A percentile compares a stretch with the other conserved stretches of the same genome.
These are phyloP conservation scores for Pelargonium citronellum DNA, from an alignment of 441 rosid species.

Conservation along the genomic window DNA sequence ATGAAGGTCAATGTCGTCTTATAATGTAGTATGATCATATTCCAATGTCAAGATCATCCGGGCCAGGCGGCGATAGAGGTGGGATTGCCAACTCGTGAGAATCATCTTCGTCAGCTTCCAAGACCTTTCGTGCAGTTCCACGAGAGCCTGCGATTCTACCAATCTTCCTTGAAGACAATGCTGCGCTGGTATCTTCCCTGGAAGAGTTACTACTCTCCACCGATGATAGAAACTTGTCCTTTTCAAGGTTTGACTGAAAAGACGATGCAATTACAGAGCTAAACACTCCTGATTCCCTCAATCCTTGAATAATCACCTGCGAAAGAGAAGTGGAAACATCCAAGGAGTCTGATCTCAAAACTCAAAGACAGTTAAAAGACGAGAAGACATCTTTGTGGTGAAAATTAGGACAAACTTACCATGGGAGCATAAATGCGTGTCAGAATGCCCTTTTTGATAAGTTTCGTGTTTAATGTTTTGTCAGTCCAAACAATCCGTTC, in stretches of 20 bases:
- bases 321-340: not conserved
- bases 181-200: not conserved
- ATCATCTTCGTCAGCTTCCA: constrained; percentile 12
- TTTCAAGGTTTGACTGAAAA: constrained; percentile 27
- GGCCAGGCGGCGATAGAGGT: constrained; percentile 24
- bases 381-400: not conserved
- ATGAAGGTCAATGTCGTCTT: no score
- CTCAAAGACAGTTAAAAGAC: not conserved
- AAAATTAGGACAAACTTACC: constrained; percentile 39
- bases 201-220: constrained; percentile 32
- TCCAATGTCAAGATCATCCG: constrained; percentile 2
- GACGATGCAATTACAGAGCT: constrained; percentile 50
- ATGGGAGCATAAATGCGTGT: constrained; percentile 70
- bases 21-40: not conserved
- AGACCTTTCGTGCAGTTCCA: constrained; percentile 17
- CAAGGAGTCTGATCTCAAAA: not conserved
- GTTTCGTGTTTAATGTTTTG: constrained; percentile 47
- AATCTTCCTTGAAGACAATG: constrained; percentile 37
- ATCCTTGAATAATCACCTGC: constrained; percentile 71
- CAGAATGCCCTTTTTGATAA: constrained; percentile 66
- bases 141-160: constrained; percentile 36
- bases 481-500: constrained; percentile 80
- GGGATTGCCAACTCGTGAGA: constrained; percentile 21
- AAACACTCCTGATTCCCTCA: constrained; percentile 69
- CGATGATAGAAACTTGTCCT: constrained; percentile 31